These are phyloP conservation scores for Colletotrichum filicis DNA, from an alignment of 2,329 filamentous ascomycete species.

Conservation along the genomic window DNA sequence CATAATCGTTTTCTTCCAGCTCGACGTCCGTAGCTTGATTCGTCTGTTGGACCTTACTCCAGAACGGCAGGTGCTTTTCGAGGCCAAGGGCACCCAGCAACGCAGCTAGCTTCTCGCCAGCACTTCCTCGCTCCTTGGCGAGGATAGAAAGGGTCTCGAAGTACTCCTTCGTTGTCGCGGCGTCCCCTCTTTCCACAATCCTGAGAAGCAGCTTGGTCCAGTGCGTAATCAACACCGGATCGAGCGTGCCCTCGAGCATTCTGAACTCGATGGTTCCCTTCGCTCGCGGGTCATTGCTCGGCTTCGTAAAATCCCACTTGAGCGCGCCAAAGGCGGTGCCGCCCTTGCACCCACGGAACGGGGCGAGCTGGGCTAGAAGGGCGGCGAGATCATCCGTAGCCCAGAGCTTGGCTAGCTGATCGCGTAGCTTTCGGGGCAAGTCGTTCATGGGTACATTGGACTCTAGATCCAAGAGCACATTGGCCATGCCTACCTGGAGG, in stretches of 20 bases:
- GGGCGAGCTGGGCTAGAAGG: neutral
- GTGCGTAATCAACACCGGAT: slow-evolving; percentile 8
- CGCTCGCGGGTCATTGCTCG: neutral
- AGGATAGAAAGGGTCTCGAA: neutral
- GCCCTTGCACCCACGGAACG: neutral
- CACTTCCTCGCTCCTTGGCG: neutral
- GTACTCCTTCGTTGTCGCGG: neutral
- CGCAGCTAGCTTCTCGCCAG: neutral
- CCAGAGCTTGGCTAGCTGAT: slow-evolving; percentile 2
- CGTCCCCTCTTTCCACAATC: neutral
- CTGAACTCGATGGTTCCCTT: slow-evolving; percentile 26
- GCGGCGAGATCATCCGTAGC: neutral
- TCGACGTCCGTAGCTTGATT: neutral
- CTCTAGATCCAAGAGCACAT: neutral
- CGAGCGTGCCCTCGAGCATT: slow-evolving; percentile 18
- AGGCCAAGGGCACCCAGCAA: neutral
- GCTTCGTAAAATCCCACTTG: neutral
- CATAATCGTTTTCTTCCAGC: neutral
- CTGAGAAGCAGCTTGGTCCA: slow-evolving; percentile 2
- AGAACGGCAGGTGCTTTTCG: neutral
- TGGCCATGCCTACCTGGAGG: neutral
- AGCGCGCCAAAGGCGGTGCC: neutral
- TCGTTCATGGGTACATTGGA: slow-evolving; percentile 7
- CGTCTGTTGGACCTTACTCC: neutral
- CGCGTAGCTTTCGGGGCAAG: neutral